These are phyloP conservation scores for Acacia melanoxylon DNA, from an alignment of 306 rosid genomes.

Conservation along the genomic window DNA sequence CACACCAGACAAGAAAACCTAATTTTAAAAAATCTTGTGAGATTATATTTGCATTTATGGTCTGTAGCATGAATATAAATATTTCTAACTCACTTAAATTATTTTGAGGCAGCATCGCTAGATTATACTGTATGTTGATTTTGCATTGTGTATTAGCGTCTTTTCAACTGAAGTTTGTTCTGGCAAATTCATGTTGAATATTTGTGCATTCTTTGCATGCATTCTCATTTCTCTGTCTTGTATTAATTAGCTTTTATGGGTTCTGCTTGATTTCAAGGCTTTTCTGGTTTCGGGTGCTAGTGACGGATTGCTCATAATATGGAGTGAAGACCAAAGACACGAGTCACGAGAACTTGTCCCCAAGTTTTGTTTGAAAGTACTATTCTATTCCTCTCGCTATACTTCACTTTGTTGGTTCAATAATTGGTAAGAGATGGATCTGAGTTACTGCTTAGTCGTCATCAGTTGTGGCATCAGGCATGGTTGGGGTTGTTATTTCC, in stretches of 20 bases:
- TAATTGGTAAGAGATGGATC: conserved; percentile 22
- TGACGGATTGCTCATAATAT: conserved; percentile 91
- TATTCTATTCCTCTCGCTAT: conserved; percentile 27
- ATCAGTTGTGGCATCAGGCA: conserved; percentile 26
- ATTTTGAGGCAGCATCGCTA: neutral
- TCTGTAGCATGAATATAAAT: neutral
- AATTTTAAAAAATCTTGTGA: neutral
- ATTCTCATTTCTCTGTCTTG: conserved; percentile 8
- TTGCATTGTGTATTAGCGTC: conserved; percentile 21
- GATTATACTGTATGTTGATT: neutral
- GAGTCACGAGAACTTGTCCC: conserved; percentile 98
- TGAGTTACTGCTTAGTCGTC: conserved; percentile 24
- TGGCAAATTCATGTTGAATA: conserved; percentile 14
- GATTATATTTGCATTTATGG: neutral
- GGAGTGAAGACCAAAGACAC: conserved; percentile 97
- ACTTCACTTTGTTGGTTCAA: conserved; percentile 10
- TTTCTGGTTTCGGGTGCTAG: conserved; percentile 93
- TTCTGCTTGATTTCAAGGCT: conserved; percentile 58
- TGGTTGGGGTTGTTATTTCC: conserved; percentile 10
- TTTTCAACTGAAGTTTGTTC: conserved; percentile 11
- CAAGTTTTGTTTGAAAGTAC: conserved; percentile 86
- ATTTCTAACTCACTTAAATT: neutral
- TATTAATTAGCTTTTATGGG: conserved; percentile 7
- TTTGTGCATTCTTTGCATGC: conserved; percentile 17
- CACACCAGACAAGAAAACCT: neutral